Evolutionary conservation across 495 filamentous ascomycete genomes (phyloP), one percentile per base, ranked within the genome.

Genomic region (Platismatia glauca): DNA sequence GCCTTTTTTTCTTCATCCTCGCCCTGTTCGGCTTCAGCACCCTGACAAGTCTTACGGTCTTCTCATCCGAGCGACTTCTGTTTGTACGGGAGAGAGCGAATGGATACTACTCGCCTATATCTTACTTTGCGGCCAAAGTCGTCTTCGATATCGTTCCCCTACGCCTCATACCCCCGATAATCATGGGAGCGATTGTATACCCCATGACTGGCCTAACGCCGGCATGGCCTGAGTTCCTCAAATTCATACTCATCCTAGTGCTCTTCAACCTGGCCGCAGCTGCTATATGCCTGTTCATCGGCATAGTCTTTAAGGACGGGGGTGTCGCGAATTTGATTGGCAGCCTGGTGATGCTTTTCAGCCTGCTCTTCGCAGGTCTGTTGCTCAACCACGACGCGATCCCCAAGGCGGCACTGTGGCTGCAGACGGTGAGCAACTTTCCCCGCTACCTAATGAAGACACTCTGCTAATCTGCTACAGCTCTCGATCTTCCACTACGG

Each of bases 401-500:
- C 62, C 94, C 94, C 6, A 75, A 81, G 44, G 83, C 85, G 11
- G 87, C 90, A 11, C 69, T 89, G 61, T 99, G 94, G 94, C 71
- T 97, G 41, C 95, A 99, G 76, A 74, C 74, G n/a, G 84, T 87
- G 76, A 79, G 83, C 79, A 34, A 35, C 22, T 15, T 20, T 38
- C 31, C 43, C 22, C 31, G 15, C 34, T 27, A 48, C 33, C 12
- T n/a, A 33, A 53, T 11, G 4, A 44, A 57, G 7, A 48, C 33
- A 4, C 20, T 33, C 35, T 53, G 44, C 71, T 74, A 64, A 75
- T 60, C 0, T 41, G 18, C 29, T 58, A 16, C 55, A 91, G 77
- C 79, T 97, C n/a, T 96, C 91, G 24, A 99, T 99, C 66, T 99
- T 97, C 84, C 94, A 99, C 72, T 99, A 96, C 71, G 94, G 86